These are phyloP conservation scores for Pistacia atlantica DNA, from an alignment of 345 rosid genomes.

Conservation along the genomic window DNA sequence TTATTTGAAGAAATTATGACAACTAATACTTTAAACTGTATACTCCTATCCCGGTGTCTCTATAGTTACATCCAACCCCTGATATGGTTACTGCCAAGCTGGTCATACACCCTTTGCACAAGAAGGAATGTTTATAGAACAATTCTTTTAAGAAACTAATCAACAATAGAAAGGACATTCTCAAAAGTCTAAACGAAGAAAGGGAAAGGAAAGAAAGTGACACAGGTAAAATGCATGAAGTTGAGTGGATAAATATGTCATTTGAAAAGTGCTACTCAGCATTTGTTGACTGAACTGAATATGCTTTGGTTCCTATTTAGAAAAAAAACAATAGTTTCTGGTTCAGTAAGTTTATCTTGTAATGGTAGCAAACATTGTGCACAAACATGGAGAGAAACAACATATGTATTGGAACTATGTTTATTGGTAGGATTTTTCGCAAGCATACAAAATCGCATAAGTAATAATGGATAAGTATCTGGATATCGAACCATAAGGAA, in stretches of 20 bases:
- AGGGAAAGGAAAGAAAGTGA: no score
- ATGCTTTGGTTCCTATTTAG: neutral
- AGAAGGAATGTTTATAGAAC: neutral
- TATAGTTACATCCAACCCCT: no score
- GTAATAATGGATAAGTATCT: no score
- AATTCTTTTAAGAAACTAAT: neutral
- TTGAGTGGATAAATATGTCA: neutral
- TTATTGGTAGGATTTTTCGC: neutral
- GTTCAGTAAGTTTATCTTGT: neutral
- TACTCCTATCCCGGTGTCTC: no score
- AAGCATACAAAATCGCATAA: no score
- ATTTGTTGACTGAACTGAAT: neutral
- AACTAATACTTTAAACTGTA: neutral
- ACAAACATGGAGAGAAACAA: neutral
- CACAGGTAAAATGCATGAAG: no score
- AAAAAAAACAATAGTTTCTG: no score
- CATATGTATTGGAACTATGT: neutral
- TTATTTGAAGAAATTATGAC: neutral
- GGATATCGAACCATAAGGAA: no score
- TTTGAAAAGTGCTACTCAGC: neutral
- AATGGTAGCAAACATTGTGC: neutral
- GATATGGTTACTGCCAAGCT: no score
- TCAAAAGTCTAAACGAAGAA: no score
- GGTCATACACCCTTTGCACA: neutral
- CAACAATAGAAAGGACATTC: no score